Evolutionary conservation across 1,139 yeast genomes (phyloP).

Genomic region (Candida gigantensis): DNA sequence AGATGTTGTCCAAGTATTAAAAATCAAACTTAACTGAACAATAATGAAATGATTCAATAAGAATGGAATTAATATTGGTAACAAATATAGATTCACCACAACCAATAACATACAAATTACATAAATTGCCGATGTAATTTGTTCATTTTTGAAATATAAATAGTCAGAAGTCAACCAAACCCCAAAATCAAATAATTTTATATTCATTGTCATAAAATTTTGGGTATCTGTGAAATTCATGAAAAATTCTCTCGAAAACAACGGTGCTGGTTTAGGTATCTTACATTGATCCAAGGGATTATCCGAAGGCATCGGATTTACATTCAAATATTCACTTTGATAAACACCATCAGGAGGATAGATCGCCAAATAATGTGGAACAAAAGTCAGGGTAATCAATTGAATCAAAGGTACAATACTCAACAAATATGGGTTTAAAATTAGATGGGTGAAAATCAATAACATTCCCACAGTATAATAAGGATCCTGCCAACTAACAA

Average conservation of each 20-base stretch:
- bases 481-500: conserved; percentile 67
- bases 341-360: conserved; percentile 38
- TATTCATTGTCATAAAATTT: conserved; percentile 74
- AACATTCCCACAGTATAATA: conserved; percentile 61
- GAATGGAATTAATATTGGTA: conserved; percentile 35
- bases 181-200: conserved; percentile 60
- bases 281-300: conserved; percentile 52
- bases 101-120: conserved; percentile 29
- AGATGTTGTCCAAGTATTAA: conserved; percentile 52
- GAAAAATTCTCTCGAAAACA: conserved; percentile 74
- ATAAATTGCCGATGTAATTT: conserved; percentile 56
- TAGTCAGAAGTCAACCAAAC: conserved; percentile 53
- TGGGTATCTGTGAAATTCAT: conserved; percentile 83
- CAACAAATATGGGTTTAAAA: conserved; percentile 63
- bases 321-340: conserved; percentile 20
- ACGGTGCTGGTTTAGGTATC: conserved; percentile 75
- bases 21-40: conserved; percentile 36
- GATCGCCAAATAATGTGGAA: conserved; percentile 64
- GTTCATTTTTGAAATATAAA: conserved; percentile 67
- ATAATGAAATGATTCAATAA: conserved; percentile 26
- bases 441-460: conserved; percentile 54
- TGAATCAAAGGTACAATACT: conserved; percentile 56
- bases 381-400: conserved; percentile 56
- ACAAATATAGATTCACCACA: conserved; percentile 29
- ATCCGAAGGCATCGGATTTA: conserved; percentile 56